Conservation (phyloP, 2,329 filamentous ascomycete species). For the Aspergillus hortae region DNA sequence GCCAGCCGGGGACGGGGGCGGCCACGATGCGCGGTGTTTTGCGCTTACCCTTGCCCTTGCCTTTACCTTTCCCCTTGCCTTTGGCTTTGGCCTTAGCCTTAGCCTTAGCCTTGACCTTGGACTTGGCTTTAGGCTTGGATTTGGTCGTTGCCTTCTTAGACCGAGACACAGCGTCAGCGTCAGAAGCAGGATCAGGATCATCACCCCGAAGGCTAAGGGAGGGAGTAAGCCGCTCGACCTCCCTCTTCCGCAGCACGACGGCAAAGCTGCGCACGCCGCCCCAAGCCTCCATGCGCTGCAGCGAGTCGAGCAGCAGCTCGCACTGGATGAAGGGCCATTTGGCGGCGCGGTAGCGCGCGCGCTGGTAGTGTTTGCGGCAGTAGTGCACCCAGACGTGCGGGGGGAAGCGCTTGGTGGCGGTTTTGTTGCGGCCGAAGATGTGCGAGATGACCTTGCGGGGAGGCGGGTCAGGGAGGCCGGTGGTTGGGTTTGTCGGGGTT, state of each 20-base stretch:
- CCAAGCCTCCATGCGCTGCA: conserved; percentile 63
- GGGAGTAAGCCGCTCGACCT: conserved; percentile 28
- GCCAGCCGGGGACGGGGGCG: conserved; percentile 33
- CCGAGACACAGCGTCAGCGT: too few relatives aligned
- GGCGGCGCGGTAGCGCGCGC: conserved; percentile 63
- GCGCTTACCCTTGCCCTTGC: conserved; percentile 3
- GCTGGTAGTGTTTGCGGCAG: conserved; percentile 81
- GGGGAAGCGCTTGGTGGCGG: conserved; percentile 68
- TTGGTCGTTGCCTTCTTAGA: neutral
- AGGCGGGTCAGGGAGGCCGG: conserved; percentile 25
- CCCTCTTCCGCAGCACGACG: conserved; percentile 61
- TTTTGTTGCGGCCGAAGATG: conserved; percentile 79
- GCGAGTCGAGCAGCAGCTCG: conserved; percentile 60
- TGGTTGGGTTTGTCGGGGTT: conserved; percentile 4
- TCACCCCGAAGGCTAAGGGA: too few relatives aligned
- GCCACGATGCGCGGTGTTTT: conserved; percentile 25
- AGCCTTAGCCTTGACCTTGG: neutral
- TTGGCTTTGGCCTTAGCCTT: neutral
- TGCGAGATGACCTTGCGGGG: conserved; percentile 75
- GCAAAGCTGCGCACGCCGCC: conserved; percentile 59
- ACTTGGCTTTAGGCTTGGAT: too few relatives aligned
- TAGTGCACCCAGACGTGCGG: conserved; percentile 68
- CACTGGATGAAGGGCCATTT: conserved; percentile 60
- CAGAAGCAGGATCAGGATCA: too few relatives aligned
- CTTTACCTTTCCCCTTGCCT: neutral